Base-by-base conservation (phyloP, 2,329 filamentous ascomycete species). In the Aspergillus niger region DNA sequence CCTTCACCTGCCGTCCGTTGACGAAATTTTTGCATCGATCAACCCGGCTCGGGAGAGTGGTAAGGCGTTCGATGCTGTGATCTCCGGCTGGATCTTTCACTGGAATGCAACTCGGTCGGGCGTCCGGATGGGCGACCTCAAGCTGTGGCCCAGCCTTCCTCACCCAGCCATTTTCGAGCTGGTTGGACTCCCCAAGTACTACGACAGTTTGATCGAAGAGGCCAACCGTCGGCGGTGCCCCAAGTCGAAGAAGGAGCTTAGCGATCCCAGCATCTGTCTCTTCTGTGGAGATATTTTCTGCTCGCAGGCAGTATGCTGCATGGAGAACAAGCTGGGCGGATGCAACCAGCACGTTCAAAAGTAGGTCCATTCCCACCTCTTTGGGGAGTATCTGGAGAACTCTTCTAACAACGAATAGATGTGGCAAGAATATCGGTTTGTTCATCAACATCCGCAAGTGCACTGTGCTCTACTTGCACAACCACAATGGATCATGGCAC, bases 371-470 rank as follows among this genome's bases (percentile, higher is more conserved):
- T 22, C 10, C 24, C 22, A 38, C n/a, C 22, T 26, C 8, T 36
- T 15, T 38, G 5, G 36, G 32, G 5, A 36, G 26, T 26, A 52
- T 39, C 6, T 24, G 56, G 36, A 4, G 20, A 26, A 47, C 39
- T 65, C 67, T 63, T 68, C 59, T n/a, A 47, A 56, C 48, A 60
- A 36, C 56, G 48, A 60, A 51, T 65, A 96, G 91, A 69, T 98
- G 94, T 76, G 92, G 95, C 72, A 86, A 88, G 63, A 92, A 92
- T 68, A 88, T 96, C 51, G 95, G 95, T n/a, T 81, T 97, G 36
- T 98, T 96, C 80, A 89, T 99, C 76, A 97, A 96, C 75, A 94
- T 99, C 68, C 90, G 95, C 67, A 98, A 98, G 80, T 98, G 96
- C 79, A 91, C 90, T 67, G 88, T 96, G 43, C 86, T 96, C 62